Conservation (phyloP, 208 protist species). For the Angomonas ambiguus region DNA sequence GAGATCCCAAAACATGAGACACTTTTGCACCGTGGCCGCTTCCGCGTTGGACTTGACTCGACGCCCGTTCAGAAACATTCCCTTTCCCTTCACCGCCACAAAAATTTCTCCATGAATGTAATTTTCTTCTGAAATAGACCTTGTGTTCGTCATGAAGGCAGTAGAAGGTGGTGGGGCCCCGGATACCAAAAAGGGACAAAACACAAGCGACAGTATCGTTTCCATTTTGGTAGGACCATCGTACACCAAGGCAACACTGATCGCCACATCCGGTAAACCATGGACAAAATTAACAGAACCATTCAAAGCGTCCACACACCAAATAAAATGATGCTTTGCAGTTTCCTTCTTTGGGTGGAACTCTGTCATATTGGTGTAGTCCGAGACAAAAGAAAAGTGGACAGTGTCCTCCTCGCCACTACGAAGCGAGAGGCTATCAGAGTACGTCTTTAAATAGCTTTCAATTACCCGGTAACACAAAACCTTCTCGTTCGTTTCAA, state of each 20-base stretch:
- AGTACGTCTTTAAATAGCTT: background rate
- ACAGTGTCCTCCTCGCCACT: background rate
- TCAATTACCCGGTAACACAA: background rate
- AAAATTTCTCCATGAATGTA: conserved; percentile 49
- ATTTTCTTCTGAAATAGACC: background rate
- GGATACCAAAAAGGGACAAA: conserved; percentile 47
- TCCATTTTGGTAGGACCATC: conserved; percentile 11
- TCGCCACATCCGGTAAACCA: conserved; percentile 64
- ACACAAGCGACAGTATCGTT: conserved; percentile 65
- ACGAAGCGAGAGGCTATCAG: background rate
- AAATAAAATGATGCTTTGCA: conserved; percentile 16
- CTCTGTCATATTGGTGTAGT: background rate
- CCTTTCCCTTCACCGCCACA: conserved; percentile 59
- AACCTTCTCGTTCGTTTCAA: background rate
- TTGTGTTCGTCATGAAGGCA: background rate
- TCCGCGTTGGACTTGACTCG: conserved; percentile 24
- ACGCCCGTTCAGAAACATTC: conserved; percentile 54
- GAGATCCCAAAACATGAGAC: conserved; percentile 45
- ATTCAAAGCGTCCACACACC: conserved; percentile 80
- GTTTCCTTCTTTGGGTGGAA: background rate
- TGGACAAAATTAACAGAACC: conserved; percentile 77
- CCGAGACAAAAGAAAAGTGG: background rate
- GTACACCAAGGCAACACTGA: conserved; percentile 63
- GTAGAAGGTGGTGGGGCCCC: background rate
- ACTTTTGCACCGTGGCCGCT: conserved; percentile 12